Percentiles rank a stretch among this genome's conserved stretches.
These are phyloP conservation scores for Cystobasidium sp. DNA, from an alignment of 1,284 basidiomycete genomes.

Conservation along the genomic window DNA sequence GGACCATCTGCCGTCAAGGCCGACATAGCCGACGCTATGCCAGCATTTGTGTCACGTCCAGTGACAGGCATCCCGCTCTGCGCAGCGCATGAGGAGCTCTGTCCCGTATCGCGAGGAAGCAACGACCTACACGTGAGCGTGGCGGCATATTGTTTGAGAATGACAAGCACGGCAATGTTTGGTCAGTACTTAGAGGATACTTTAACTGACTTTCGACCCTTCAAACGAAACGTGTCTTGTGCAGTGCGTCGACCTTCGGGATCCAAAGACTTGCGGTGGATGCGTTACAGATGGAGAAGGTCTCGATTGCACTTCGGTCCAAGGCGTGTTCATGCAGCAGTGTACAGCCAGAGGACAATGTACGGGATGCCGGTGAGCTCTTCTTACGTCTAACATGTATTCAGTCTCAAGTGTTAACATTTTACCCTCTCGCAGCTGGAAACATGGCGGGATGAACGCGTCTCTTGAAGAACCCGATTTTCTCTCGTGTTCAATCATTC, in stretches of 20 bases:
- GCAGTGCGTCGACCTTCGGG: constrained; percentile 37
- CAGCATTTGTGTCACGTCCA: constrained; percentile 23
- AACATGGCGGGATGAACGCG: constrained; percentile 33
- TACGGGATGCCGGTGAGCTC: constrained; percentile 40
- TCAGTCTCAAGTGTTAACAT: background rate
- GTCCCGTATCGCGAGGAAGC: constrained; percentile 35
- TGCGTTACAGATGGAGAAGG: constrained; percentile 38
- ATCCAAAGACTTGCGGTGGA: constrained; percentile 39
- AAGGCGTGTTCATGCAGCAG: constrained; percentile 34
- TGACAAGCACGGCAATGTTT: too few species aligned
- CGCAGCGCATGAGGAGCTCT: constrained; percentile 34
- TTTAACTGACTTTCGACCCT: background rate
- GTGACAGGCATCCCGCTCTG: constrained; percentile 10
- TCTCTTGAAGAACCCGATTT: constrained; percentile 32
- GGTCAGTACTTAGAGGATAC: too few species aligned
- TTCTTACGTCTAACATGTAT: background rate
- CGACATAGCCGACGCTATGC: constrained; percentile 26
- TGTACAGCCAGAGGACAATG: constrained; percentile 41
- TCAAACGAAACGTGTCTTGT: background rate
- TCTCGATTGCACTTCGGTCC: constrained; percentile 34
- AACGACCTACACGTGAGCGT: constrained; percentile 34
- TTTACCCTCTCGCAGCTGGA: constrained; percentile 20
- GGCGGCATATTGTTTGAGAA: background rate
- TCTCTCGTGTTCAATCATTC: constrained; percentile 28
- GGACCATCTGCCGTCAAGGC: background rate